Percentiles rank a stretch among this genome's conserved stretches.
Evolutionary conservation across 495 filamentous ascomycete genomes (phyloP).

Genomic region (Rhypophila decipiens): DNA sequence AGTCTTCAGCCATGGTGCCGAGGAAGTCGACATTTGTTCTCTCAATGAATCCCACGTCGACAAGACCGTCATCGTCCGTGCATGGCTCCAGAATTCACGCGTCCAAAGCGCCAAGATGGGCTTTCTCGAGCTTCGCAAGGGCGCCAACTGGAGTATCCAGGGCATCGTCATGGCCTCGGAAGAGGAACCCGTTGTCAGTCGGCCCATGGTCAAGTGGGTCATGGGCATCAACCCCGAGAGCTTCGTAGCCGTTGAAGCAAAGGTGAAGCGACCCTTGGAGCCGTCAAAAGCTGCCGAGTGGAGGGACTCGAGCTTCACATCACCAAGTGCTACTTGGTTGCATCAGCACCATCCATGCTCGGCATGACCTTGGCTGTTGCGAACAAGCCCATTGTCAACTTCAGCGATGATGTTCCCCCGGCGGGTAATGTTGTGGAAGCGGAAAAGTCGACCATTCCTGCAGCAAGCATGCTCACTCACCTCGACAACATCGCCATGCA

Average conservation of each 20-base stretch:
- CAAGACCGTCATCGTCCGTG: constrained; percentile 72
- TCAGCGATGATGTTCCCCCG: constrained; percentile 56
- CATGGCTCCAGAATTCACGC: constrained; percentile 78
- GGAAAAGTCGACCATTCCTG: constrained; percentile 48
- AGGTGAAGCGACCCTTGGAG: constrained; percentile 72
- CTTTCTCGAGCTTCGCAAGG: constrained; percentile 84
- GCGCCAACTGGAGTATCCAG: constrained; percentile 51
- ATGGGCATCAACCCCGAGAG: constrained; percentile 73
- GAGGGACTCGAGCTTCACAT: constrained; percentile 79
- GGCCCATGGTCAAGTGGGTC: constrained; percentile 93
- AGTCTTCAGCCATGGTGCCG: constrained; percentile 21
- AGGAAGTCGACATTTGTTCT: constrained; percentile 38
- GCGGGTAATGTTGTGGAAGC: constrained; percentile 55
- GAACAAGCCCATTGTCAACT: constrained; percentile 58
- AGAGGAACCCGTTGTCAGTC: constrained; percentile 49
- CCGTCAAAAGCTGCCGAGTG: constrained; percentile 77
- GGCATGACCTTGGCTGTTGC: constrained; percentile 66
- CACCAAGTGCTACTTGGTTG: constrained; percentile 66
- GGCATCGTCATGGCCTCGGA: constrained; percentile 56
- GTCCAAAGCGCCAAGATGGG: constrained; percentile 87
- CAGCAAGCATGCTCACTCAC: constrained; percentile 67
- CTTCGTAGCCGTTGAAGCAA: constrained; percentile 73
- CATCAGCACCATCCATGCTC: constrained; percentile 53
- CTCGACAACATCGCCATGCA: constrained; percentile 88
- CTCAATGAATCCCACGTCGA: constrained; percentile 56